A percentile compares a stretch with the other conserved stretches of the same genome.
Conservation (phyloP, 1,139 yeast species). For the Protomyces macrosporus region DNA sequence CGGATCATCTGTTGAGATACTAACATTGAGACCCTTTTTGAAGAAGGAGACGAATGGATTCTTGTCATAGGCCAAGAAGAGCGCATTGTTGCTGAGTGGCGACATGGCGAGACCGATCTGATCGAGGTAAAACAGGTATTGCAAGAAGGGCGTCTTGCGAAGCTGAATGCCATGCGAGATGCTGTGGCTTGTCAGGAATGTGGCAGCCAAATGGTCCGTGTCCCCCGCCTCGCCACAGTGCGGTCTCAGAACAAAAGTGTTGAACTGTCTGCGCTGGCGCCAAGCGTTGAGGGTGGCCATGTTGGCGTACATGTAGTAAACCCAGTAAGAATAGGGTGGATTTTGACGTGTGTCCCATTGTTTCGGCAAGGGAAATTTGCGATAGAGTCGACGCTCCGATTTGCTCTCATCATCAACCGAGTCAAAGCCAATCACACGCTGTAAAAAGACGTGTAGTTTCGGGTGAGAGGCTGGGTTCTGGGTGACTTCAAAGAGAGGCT, state of each 20-base stretch:
- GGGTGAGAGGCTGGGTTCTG: slow-evolving; percentile 81
- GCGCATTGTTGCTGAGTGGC: slow-evolving; percentile 91
- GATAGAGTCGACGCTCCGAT: slow-evolving; percentile 71
- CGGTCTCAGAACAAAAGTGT: slow-evolving; percentile 88
- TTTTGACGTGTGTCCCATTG: slow-evolving; percentile 72
- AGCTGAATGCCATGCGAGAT: slow-evolving; percentile 92
- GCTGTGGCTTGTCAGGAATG: slow-evolving; percentile 83
- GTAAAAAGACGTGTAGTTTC: slow-evolving; percentile 76
- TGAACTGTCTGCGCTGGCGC: slow-evolving; percentile 67
- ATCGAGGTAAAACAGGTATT: slow-evolving; percentile 84
- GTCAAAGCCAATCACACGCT: slow-evolving; percentile 94
- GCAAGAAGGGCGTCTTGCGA: slow-evolving; percentile 90
- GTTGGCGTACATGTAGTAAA: slow-evolving; percentile 83
- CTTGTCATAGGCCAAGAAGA: slow-evolving; percentile 90
- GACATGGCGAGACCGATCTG: slow-evolving; percentile 99
- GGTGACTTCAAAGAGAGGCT: slow-evolving; percentile 90
- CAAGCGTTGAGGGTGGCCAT: slow-evolving; percentile 78
- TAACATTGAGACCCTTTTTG: slow-evolving; percentile 87
- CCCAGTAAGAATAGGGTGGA: slow-evolving; percentile 96
- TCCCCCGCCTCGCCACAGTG: slow-evolving; percentile 99
- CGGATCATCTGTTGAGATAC: slow-evolving; percentile 89
- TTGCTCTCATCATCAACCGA: slow-evolving; percentile 98
- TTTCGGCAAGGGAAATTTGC: slow-evolving; percentile 74
- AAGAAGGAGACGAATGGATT: slow-evolving; percentile 86
- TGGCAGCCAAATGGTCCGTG: slow-evolving; percentile 89